Base-by-base conservation (phyloP, 192 early-diverging fungal species). In the Cladochytrium replicatum region DNA sequence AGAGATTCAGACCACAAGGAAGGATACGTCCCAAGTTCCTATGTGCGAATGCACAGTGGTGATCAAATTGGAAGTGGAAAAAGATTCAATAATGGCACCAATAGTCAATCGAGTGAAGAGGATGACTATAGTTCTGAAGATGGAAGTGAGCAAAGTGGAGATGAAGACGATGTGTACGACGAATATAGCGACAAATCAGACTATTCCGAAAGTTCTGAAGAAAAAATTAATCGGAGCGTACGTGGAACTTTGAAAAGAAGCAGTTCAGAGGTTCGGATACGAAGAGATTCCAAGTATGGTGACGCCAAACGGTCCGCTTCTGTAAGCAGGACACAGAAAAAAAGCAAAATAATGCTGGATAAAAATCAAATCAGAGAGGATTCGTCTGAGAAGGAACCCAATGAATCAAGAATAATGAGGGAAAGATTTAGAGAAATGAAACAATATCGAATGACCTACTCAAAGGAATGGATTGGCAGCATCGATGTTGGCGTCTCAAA, bases 11-110 rank as follows among this genome's bases (percentile, higher is more conserved):
- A 50, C n/a, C 6, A 45, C 6, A 23, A 25, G 29, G 54, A 58
- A 32, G 73, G 73, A 0, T 75, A 58, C 41, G 54, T 70, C 0
- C 73, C 73, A 7, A 41, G 43, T 8, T 67, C 54, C 3, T 75
- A 72, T 55, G 50, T 75, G 9, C 54, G 48, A 6, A 43, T 44
- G 2, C 25, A 46, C 0, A 62, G 61, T 19, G 39, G 45, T n/a
- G 43, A 54, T 19, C 48, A 58, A 22, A 29, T 32, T n/a, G 40
- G 9, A 23, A 9, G 45, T 30, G 13, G 29, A 17, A 1, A 41
- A 43, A 3, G 31, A 8, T 32, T 15, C 31, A 24, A 4, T 34
- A 3, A 46, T 4, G 29, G 6, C 26, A 50, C n/a, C 19, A 45
- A 45, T 13, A 45, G 29, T 45, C 11, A 45, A 45, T 45, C 43